Base-by-base conservation (phyloP, 257 asterid species). In the Petrea volubilis region DNA sequence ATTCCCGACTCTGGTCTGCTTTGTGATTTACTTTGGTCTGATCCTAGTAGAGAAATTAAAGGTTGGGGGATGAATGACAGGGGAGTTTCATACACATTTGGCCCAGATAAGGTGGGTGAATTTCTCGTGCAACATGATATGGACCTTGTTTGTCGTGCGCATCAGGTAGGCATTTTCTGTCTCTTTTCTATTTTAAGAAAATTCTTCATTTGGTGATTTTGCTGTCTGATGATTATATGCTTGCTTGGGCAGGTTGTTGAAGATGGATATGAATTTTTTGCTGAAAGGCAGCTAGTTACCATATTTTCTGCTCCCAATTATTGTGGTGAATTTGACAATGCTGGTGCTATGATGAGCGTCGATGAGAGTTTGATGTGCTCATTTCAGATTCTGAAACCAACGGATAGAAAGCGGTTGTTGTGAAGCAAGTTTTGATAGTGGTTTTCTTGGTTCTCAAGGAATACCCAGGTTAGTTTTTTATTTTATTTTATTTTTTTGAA, bases 341-440 rank as follows among this genome's bases (percentile, higher is more conserved):
- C 96, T 67, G 96, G 96, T 21, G 95, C 96, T 69, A 84, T 90
- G 89, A 87, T 90, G 96, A 90, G 92, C 68, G 95, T 90, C 57
- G 95, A 90, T 74, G 96, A 90, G 75, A 87, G 90, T 75, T 82
- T 90, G 82, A 84, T 90, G 95, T 90, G 96, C 83, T 90, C 96
- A 43, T 90, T 90, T 73, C 95, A 90, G 88, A 88, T 90, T 72
- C 83, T 90, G 82, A 87, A 90, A 80, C 90, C 96, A 57, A 59
- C 84, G 15, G 87, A 83, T 46, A 82, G 60, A 76, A 87, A 75
- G 73, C 80, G 88, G 63, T 67, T 81, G 52, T 66, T 78, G 71
- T 84, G 81, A 80, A 76, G 77, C 78, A 72, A 57, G 64, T 50
- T 75, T 43, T 57, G 72, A 59, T 67, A 52, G 49, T 44, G 28